phyloP scores from a whole-genome alignment of 805 yeast genomes.

The Starmerella sp. region DNA sequence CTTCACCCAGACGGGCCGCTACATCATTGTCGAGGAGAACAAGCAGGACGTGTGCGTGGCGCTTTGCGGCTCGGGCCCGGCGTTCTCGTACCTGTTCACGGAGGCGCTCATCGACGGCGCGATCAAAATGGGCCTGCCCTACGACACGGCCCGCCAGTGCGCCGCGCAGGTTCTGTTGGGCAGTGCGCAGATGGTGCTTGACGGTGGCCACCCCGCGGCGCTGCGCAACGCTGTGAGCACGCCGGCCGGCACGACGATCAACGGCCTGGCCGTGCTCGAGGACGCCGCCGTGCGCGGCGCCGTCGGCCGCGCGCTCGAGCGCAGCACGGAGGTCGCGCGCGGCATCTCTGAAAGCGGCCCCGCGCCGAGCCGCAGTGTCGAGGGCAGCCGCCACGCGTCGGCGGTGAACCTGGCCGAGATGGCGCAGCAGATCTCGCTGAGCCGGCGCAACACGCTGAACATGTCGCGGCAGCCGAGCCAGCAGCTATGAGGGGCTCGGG shows the following conservation, averaged over 20 bases:
- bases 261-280: conserved; percentile 86
- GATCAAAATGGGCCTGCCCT: conserved; percentile 85
- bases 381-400: conserved; percentile 19
- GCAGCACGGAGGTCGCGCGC: conserved; percentile 72
- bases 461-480: conserved; percentile 21
- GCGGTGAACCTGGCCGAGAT: conserved; percentile 23
- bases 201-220: conserved; percentile 81
- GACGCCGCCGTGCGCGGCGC: conserved; percentile 81
- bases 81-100: conserved; percentile 77
- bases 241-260: conserved; percentile 97
- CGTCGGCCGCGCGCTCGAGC: conserved; percentile 78
- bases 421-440: conserved; percentile 24
- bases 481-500: conserved; percentile 5
- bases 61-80: conserved; percentile 93
- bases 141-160: conserved; percentile 65
- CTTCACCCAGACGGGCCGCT: conserved; percentile 34
- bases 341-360: conserved; percentile 14
- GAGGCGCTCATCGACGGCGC: conserved; percentile 94
- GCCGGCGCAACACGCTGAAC: conserved; percentile 22
- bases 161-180: conserved; percentile 94
- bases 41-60: conserved; percentile 96
- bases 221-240: conserved; percentile 84
- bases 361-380: conserved; percentile 15
- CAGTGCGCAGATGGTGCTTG: conserved; percentile 78
- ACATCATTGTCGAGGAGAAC: conserved; percentile 47